Conservation (phyloP, 345 rosid genomes). For the Moricandia arvensis region DNA sequence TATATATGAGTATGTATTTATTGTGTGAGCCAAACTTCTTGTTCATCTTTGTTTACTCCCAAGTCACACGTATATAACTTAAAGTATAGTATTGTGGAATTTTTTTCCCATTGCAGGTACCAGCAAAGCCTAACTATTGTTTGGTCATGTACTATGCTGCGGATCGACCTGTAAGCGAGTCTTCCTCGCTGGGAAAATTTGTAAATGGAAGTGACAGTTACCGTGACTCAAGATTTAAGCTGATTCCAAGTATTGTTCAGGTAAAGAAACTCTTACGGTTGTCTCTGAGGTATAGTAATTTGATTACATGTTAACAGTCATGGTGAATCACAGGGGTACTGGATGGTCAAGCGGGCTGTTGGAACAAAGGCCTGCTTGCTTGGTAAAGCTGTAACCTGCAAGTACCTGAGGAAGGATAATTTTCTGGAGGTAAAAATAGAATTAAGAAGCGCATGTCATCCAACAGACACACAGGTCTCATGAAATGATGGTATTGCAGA, state of each 20-base stretch:
- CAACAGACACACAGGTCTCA: not conserved
- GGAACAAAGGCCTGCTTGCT: conserved; percentile 96
- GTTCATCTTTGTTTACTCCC: not conserved
- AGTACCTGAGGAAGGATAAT: conserved; percentile 84
- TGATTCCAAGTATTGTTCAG: conserved; percentile 92
- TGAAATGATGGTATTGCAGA: conserved; percentile 46
- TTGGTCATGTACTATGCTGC: conserved; percentile 87
- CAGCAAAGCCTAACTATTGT: conserved; percentile 91
- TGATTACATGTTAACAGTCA: not conserved
- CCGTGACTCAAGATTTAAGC: conserved; percentile 85
- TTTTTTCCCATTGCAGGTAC: conserved; percentile 54
- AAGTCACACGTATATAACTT: not conserved
- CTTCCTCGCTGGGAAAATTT: conserved; percentile 77
- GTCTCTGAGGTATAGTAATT: not conserved
- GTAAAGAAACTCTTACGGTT: conserved; percentile 39
- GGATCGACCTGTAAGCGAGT: conserved; percentile 73
- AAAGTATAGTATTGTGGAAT: not conserved
- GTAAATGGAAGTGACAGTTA: conserved; percentile 78
- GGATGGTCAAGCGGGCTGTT: conserved; percentile 99
- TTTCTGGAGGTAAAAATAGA: conserved; percentile 67
- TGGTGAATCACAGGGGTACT: conserved; percentile 68
- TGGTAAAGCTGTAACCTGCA: conserved; percentile 98
- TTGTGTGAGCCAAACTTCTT: conserved; percentile 5
- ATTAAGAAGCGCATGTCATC: not conserved
- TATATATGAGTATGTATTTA: not conserved